These are phyloP conservation scores for Ogataea salicorniae DNA, from an alignment of 805 yeast species.

Conservation along the genomic window DNA sequence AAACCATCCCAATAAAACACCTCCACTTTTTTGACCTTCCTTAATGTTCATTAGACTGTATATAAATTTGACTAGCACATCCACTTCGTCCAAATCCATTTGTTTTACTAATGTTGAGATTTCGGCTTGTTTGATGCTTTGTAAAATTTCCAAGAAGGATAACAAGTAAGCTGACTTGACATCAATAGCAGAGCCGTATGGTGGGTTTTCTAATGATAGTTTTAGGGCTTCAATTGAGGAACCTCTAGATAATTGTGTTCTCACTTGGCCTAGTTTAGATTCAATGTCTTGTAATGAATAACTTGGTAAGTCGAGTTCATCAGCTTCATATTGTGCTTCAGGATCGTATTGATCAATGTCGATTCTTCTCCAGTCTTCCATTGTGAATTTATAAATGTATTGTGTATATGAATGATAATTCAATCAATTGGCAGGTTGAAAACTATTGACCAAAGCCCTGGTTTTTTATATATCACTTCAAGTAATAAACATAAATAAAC, in stretches of 20 bases:
- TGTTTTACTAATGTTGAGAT: slow-evolving; percentile 54
- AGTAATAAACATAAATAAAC: no score
- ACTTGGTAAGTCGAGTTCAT: slow-evolving; percentile 31
- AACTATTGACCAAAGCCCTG: no score
- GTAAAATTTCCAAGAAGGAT: slow-evolving; percentile 66
- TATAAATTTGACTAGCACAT: slow-evolving; percentile 73
- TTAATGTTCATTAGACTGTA: slow-evolving; percentile 79
- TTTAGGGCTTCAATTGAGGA: slow-evolving; percentile 63
- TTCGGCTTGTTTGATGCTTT: slow-evolving; percentile 62
- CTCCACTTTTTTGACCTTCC: slow-evolving; percentile 82
- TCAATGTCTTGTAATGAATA: slow-evolving; percentile 51
- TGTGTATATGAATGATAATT: neutral
- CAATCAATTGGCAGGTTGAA: neutral
- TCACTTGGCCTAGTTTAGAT: slow-evolving; percentile 49
- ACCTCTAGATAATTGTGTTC: slow-evolving; percentile 65
- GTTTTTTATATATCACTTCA: no score
- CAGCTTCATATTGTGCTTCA: slow-evolving; percentile 45
- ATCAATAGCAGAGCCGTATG: slow-evolving; percentile 68
- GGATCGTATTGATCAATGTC: slow-evolving; percentile 90
- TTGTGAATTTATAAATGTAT: slow-evolving; percentile 11
- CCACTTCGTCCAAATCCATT: slow-evolving; percentile 62
- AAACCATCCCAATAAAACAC: slow-evolving; percentile 82
- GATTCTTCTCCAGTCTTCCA: slow-evolving; percentile 89
- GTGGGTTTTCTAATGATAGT: slow-evolving; percentile 64
- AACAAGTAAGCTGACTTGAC: slow-evolving; percentile 48